These are phyloP conservation scores for Populus hybrid DNA, from an alignment of 441 rosid genomes.

Conservation along the genomic window DNA sequence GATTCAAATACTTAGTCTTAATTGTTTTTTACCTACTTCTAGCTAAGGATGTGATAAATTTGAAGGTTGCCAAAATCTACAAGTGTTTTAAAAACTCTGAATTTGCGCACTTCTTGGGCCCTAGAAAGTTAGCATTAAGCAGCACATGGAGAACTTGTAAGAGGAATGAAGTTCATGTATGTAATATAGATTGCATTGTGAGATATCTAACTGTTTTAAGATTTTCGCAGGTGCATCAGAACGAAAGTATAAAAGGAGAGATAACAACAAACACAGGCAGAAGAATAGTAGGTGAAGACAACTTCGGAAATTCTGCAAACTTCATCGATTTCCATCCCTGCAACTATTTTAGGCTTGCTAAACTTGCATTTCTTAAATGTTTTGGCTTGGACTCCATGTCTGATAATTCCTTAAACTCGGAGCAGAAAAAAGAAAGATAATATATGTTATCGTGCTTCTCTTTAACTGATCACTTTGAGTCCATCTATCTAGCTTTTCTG, in stretches of 20 bases:
- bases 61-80: neutral
- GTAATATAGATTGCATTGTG: neutral
- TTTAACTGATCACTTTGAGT: neutral
- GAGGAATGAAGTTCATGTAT: neutral
- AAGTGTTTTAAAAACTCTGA: neutral
- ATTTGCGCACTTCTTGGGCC: neutral
- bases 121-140: too few relatives aligned
- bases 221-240: conserved; percentile 27
- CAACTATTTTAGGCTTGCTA: conserved; percentile 47
- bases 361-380: conserved; percentile 49
- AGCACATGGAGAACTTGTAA: too few relatives aligned
- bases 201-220: neutral
- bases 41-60: neutral
- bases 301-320: conserved; percentile 17
- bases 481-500: neutral
- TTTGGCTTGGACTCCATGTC: conserved; percentile 33
- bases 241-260: conserved; percentile 26
- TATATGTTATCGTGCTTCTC: neutral
- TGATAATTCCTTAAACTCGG: conserved; percentile 19
- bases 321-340: conserved; percentile 37
- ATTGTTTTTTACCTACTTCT: neutral
- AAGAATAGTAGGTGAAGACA: conserved; percentile 23
- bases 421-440: conserved; percentile 18
- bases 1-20: neutral
- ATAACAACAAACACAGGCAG: conserved; percentile 20